Evolutionary conservation across 1,284 basidiomycete species (phyloP), one percentile per base, ranked within the genome.

Genomic region (Agroathelia rolfsii): DNA sequence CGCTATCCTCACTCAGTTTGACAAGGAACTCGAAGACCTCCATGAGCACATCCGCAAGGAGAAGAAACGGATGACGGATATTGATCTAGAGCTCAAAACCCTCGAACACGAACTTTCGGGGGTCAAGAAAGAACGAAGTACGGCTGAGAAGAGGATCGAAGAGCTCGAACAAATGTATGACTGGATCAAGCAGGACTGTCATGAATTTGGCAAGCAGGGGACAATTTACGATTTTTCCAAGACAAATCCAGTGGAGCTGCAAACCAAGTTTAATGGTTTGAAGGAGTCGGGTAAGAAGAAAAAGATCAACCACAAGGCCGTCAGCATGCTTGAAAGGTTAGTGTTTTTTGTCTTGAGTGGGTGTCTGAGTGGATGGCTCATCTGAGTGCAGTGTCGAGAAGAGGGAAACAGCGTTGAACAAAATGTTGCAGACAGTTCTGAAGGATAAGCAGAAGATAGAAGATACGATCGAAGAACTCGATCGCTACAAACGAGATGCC

Each of bases 381-480:
- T n/a, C n/a, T n/a, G n/a, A n/a, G n/a, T n/a, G 7, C 45, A 96
- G 90, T 37, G 88, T 94, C 25, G 95, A 98, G 66, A 96, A 96
- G 68, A 84, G 88, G 49, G 94, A 99, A 56, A 59, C 71, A 1
- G 72, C 76, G 14, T 64, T 95, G 36, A 86, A 82, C 58, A 88
- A 86, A 61, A 97, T 89, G 77, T 70, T 97, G 55, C 55, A 69
- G 1, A 92, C 83, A 2, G 93, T 98, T 3, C 59, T 92, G 48
- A 85, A 87, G 50, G 95, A 99, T 59, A 96, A 95, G 58, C 66
- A 77, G 46, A 98, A 96, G 67, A 98, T 99, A 37, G 89, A 96
- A 50, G 76, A 82, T 38, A 97, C 93, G 0, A 95, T 99, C 39
- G 76, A 74, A 29, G 87, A 96, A 52, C 74, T 98, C 12, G 94